Percentiles rank a stretch among this genome's conserved stretches.
These are phyloP conservation scores for Blastobotrys muscicola DNA, from an alignment of 805 yeast species.

Conservation along the genomic window DNA sequence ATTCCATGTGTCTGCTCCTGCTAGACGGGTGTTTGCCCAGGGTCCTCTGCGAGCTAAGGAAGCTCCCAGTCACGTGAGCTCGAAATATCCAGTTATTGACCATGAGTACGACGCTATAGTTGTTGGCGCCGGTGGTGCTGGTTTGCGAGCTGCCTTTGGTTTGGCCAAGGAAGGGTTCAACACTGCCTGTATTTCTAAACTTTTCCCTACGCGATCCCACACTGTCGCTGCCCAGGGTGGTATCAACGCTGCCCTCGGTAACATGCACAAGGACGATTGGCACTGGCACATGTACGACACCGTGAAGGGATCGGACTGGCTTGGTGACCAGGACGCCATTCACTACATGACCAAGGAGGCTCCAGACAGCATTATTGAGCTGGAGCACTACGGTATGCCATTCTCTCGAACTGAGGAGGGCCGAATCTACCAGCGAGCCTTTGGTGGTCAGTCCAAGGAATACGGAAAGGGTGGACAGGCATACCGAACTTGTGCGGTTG, in stretches of 20 bases:
- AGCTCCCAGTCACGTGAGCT: slow-evolving; percentile 46
- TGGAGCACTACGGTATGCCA: slow-evolving; percentile 98
- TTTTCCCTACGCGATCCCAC: slow-evolving; percentile 97
- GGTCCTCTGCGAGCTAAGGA: slow-evolving; percentile 32
- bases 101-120: slow-evolving; percentile 98
- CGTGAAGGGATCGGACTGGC: slow-evolving; percentile 98
- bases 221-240: slow-evolving; percentile 99
- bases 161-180: slow-evolving; percentile 94
- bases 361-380: slow-evolving; percentile 87
- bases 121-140: slow-evolving; percentile 99
- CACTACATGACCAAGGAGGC: slow-evolving; percentile 99
- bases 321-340: slow-evolving; percentile 98
- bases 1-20: slow-evolving; percentile 25
- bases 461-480: slow-evolving; percentile 99
- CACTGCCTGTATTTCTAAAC: slow-evolving; percentile 93
- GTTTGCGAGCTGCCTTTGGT: slow-evolving; percentile 97
- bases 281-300: slow-evolving; percentile 99
- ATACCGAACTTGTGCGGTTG: slow-evolving; percentile 98
- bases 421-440: slow-evolving; percentile 95
- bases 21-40: slow-evolving; percentile 26
- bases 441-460: slow-evolving; percentile 95
- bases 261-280: slow-evolving; percentile 98
- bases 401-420: slow-evolving; percentile 96
- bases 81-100: slow-evolving; percentile 85
- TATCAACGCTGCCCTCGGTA: slow-evolving; percentile 96